Conservation (phyloP, 2,329 filamentous ascomycete genomes). For the Pyrenophora teres region DNA sequence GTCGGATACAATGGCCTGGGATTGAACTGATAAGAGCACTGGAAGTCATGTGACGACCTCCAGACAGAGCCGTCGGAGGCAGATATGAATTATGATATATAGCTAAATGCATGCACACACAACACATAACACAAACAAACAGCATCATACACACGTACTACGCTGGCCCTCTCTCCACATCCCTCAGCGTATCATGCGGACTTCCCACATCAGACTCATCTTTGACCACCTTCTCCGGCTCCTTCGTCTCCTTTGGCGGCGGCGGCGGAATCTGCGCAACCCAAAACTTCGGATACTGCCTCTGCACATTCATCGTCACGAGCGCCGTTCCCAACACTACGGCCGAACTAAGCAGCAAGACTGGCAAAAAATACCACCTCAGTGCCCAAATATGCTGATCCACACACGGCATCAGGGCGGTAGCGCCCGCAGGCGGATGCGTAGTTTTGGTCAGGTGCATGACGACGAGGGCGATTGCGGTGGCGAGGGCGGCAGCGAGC, state of each 20-base stretch:
- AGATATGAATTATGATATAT: no score
- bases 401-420: slow-evolving; percentile 51
- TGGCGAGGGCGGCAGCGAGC: slow-evolving; percentile 51
- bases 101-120: no score
- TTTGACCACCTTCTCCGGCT: slow-evolving; percentile 8
- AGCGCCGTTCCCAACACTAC: slow-evolving; percentile 49
- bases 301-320: slow-evolving; percentile 52
- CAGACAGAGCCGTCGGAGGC: no score
- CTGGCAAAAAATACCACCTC: slow-evolving; percentile 51
- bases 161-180: slow-evolving; percentile 25
- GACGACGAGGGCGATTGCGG: slow-evolving; percentile 50
- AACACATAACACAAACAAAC: no score
- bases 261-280: slow-evolving; percentile 46
- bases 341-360: slow-evolving; percentile 48
- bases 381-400: slow-evolving; percentile 47
- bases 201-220: slow-evolving; percentile 18
- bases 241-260: slow-evolving; percentile 10
- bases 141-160: background rate
- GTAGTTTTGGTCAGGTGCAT: slow-evolving; percentile 55
- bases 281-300: slow-evolving; percentile 55
- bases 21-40: background rate
- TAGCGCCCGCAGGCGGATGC: slow-evolving; percentile 55
- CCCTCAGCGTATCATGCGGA: slow-evolving; percentile 16
- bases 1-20: no score
- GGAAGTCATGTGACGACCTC: no score